Percentiles rank a stretch among this genome's conserved stretches.
Evolutionary conservation across 2,329 filamentous ascomycete genomes (phyloP).

Genomic region (Penicillium palitans): DNA sequence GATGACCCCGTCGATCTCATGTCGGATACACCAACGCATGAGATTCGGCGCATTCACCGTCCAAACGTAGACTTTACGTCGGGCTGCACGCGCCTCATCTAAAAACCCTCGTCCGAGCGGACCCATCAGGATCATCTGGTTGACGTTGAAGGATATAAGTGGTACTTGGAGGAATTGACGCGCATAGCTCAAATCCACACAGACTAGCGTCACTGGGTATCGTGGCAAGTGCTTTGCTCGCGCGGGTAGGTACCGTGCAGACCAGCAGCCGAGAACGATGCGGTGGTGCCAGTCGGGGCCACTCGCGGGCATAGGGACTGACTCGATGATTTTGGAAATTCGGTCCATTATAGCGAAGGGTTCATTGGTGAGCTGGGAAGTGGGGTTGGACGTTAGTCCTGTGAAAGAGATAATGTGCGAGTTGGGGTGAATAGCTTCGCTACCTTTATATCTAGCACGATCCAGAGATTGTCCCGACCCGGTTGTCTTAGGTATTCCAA

Average conservation of each 20-base stretch:
- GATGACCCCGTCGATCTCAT: conserved; percentile 73
- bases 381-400: neutral
- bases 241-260: conserved; percentile 67
- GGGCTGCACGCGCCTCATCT: conserved; percentile 55
- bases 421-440: neutral
- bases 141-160: conserved; percentile 75
- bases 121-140: conserved; percentile 67
- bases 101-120: conserved; percentile 68
- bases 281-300: conserved; percentile 63
- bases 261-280: conserved; percentile 81
- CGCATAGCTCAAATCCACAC: conserved; percentile 58
- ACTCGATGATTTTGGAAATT: conserved; percentile 63
- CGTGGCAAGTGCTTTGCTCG: conserved; percentile 55
- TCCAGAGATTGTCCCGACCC: conserved; percentile 68
- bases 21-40: conserved; percentile 78
- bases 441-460: conserved; percentile 87
- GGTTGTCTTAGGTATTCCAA: conserved; percentile 69
- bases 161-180: conserved; percentile 64
- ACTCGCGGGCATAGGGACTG: conserved; percentile 50
- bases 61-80: conserved; percentile 72
- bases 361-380: conserved; percentile 37
- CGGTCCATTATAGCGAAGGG: conserved; percentile 68
- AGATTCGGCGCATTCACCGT: conserved; percentile 76
- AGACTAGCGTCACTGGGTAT: conserved; percentile 44
- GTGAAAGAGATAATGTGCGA: neutral